These are phyloP conservation scores for Arabidopsis suecica DNA, from an alignment of 345 rosid species.

Conservation along the genomic window DNA sequence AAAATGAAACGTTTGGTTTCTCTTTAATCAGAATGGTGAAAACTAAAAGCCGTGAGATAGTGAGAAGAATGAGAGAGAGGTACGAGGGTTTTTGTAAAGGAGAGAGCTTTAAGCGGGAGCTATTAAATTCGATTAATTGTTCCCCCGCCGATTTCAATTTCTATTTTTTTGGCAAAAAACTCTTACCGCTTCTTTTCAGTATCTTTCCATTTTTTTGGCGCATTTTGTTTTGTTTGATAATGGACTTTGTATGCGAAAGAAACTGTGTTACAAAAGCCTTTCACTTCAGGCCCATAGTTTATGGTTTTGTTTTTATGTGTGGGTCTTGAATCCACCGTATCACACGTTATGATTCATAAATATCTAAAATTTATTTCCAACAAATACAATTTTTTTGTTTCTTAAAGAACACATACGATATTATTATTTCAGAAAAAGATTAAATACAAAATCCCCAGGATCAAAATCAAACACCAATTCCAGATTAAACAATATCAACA, in stretches of 20 bases:
- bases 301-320: too few relatives aligned
- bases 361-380: background rate
- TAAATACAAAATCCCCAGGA: too few relatives aligned
- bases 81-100: conserved; percentile 31
- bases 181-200: conserved; percentile 15
- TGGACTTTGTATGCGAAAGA: too few relatives aligned
- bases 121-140: conserved; percentile 21
- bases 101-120: conserved; percentile 30
- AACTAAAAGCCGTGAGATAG: background rate
- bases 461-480: background rate
- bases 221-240: background rate
- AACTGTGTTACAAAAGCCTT: background rate
- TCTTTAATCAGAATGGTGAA: background rate
- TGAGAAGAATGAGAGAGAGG: too few relatives aligned
- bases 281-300: background rate
- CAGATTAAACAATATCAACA: background rate
- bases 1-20: background rate
- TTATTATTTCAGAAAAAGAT: too few relatives aligned
- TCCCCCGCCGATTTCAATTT: conserved; percentile 8
- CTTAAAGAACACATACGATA: too few relatives aligned
- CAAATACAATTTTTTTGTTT: background rate
- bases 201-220: conserved; percentile 10
- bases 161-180: background rate
- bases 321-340: background rate
- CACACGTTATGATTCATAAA: background rate